Conservation (phyloP, 768 basidiomycete species). For the Multifurca ochricompacta region DNA sequence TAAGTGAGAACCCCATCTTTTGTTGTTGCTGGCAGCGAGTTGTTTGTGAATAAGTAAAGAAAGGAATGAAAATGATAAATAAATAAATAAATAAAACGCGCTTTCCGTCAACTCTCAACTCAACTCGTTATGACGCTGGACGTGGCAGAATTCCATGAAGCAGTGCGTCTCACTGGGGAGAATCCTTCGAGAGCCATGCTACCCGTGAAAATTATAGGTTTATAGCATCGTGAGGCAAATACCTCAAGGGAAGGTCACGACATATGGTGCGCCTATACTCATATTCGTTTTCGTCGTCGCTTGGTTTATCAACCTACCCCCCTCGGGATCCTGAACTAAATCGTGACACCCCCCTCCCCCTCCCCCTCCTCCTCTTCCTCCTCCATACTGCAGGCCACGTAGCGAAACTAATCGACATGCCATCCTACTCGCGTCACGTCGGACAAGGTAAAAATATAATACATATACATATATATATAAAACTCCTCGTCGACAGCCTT, state of each 20-base stretch:
- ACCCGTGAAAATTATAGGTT: constrained; percentile 39
- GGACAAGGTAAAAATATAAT: constrained; percentile 61
- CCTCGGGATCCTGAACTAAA: not conserved
- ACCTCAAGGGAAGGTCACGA: constrained; percentile 60
- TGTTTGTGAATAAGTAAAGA: too few species aligned
- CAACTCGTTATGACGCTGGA: constrained; percentile 31
- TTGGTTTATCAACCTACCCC: too few species aligned
- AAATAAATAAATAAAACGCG: not conserved
- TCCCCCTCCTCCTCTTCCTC: too few species aligned
- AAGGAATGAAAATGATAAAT: not conserved
- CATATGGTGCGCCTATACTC: constrained; percentile 46
- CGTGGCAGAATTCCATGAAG: constrained; percentile 55
- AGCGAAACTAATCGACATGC: constrained; percentile 75
- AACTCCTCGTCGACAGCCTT: too few species aligned
- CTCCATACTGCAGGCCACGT: constrained; percentile 51
- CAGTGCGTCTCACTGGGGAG: constrained; percentile 31
- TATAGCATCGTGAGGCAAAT: constrained; percentile 67
- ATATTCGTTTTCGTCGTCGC: too few species aligned
- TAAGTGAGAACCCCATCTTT: too few species aligned
- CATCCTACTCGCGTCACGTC: constrained; percentile 69
- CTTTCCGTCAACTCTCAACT: not conserved
- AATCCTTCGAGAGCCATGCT: not conserved
- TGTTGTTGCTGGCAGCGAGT: too few species aligned
- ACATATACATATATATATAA: too few species aligned
- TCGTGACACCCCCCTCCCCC: not conserved